Conservation (phyloP, 345 rosid species). For the Gossypium thurberi region DNA sequence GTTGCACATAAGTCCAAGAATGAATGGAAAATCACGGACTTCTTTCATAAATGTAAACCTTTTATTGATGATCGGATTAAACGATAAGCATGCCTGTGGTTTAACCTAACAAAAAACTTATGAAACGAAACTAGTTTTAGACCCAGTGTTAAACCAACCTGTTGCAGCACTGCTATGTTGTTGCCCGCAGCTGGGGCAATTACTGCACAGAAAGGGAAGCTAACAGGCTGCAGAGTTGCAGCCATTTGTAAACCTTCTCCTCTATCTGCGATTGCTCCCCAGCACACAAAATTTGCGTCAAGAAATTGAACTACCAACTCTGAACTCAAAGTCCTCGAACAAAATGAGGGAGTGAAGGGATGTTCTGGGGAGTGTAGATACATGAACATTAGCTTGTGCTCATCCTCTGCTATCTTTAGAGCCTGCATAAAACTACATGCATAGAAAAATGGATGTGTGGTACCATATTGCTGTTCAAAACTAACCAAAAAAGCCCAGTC, state of each 20-base stretch:
- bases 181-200: slow-evolving; percentile 42
- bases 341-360: slow-evolving; percentile 54
- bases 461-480: slow-evolving; percentile 48
- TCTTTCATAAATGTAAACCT: neutral
- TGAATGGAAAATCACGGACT: neutral
- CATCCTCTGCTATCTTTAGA: slow-evolving; percentile 42
- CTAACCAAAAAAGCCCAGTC: slow-evolving; percentile 41
- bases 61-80: neutral
- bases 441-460: slow-evolving; percentile 47
- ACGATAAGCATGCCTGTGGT: neutral
- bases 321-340: slow-evolving; percentile 43
- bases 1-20: neutral
- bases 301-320: slow-evolving; percentile 52
- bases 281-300: slow-evolving; percentile 47
- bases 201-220: slow-evolving; percentile 52
- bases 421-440: slow-evolving; percentile 41
- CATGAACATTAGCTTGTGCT: slow-evolving; percentile 49
- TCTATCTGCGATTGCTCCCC: slow-evolving; percentile 43
- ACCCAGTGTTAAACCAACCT: slow-evolving; percentile 30
- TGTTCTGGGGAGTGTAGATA: slow-evolving; percentile 47
- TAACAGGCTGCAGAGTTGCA: slow-evolving; percentile 27
- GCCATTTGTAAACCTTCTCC: slow-evolving; percentile 52
- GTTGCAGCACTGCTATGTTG: slow-evolving; percentile 43
- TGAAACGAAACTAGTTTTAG: neutral
- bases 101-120: neutral